Evolutionary conservation across 2,329 filamentous ascomycete species (phyloP), one percentile per base, ranked within the genome.

Genomic region (Aspergillus sp.): DNA sequence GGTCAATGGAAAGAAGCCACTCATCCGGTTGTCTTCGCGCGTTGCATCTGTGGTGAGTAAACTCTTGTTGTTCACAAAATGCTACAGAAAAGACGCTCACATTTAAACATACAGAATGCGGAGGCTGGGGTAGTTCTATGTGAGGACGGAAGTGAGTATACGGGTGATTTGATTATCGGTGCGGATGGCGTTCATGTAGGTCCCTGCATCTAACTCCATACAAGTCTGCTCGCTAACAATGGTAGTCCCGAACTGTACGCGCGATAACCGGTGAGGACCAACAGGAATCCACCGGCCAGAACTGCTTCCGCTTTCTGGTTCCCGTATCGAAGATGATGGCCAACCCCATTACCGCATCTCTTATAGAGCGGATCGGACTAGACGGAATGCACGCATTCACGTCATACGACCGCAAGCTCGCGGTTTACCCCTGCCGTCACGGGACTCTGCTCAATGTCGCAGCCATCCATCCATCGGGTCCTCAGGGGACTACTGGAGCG

Each of bases 111-210:
- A 17, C 17, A 53, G 51, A 56, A 63, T 43, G 50, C 55, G 7
- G 58, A 60, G 12, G 42, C 46, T 19, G 62, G 61, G 10, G 48
- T 53, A 2, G 53, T 68, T n/a, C 50, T 49, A 5, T 58, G 65
- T 5, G 57, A 61, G 25, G 53, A 67, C 49, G 64, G 66, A 7
- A 54, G 48, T 7, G 57, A 49, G 9, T 47, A 63, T 25, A 57
- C 56, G 1, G 69, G 58, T 17, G 69, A 73, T 52, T 54, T 72
- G 15, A 61, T 73, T n/a, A 53, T 73, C 15, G 64, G 68, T 20
- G 69, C 69, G 3, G 68, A 71, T 56, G 69, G 69, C 2, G 61
- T 72, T 10, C 62, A 70, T 32, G 59, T 59, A 47, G 33, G 50
- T 4, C 7, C 9, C 17, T 23, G 13, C n/a, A 17, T 6, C 1